Conservation (phyloP, 805 yeast species). For the Vanderwaltozyma tropicalis region DNA sequence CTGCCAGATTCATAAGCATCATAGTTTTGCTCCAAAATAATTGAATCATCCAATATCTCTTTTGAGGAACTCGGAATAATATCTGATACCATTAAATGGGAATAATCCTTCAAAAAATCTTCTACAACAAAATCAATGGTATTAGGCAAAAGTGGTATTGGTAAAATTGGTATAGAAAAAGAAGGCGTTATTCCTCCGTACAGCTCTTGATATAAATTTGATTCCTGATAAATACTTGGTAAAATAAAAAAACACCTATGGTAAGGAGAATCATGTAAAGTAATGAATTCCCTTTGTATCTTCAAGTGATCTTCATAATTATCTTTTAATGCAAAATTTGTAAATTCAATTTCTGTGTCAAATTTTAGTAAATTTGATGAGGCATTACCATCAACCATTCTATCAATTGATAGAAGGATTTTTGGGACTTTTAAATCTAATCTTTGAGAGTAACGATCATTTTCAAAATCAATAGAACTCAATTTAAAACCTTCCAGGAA, state of each 20-base stretch:
- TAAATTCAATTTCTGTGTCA: conserved; percentile 47
- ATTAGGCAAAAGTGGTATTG: conserved; percentile 46
- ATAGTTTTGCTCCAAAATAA: too few species aligned
- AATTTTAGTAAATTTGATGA: conserved; percentile 31
- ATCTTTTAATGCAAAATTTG: conserved; percentile 48
- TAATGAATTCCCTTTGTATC: conserved; percentile 41
- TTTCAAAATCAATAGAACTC: conserved; percentile 59
- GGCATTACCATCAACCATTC: conserved; percentile 18
- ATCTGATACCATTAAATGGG: neutral
- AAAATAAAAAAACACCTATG: conserved; percentile 71
- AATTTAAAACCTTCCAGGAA: conserved; percentile 26
- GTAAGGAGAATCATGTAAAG: conserved; percentile 69
- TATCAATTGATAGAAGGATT: conserved; percentile 11
- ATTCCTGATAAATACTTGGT: conserved; percentile 38
- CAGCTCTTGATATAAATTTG: conserved; percentile 34
- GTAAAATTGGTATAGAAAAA: conserved; percentile 50
- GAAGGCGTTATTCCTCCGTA: conserved; percentile 49
- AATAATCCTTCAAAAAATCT: conserved; percentile 19
- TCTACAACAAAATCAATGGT: conserved; percentile 37
- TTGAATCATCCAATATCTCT: too few species aligned
- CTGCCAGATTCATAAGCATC: neutral
- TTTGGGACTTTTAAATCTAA: conserved; percentile 40
- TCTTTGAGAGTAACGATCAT: conserved; percentile 48
- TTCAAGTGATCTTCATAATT: conserved; percentile 33
- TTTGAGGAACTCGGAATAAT: too few species aligned